Base-by-base conservation (phyloP, 306 rosid genomes). In the Sesbania bispinosa region DNA sequence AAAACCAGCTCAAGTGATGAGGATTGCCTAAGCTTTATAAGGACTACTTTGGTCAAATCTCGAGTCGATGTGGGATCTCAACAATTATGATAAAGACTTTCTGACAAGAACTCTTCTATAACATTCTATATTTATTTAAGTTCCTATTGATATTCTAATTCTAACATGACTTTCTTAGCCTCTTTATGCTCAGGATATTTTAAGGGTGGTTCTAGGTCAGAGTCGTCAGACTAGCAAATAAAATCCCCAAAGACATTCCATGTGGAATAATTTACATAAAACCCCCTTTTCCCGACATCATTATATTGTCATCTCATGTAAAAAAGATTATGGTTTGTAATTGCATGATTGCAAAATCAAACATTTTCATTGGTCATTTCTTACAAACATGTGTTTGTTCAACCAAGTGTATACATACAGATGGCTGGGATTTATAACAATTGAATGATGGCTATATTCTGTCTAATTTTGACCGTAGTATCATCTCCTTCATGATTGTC, bases 401-500 rank as follows among this genome's bases (percentile, higher is more conserved):
- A 26, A 15, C 24, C 1, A 36, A 33, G 55, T 24, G 3, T 60
- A 47, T 38, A 14, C 16, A 2, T n/a, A 26, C 41, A 54, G 30
- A 24, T 58, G 32, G 54, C 10, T 29, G 15, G 16, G 41, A 45
- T 42, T 57, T 60, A 47, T 33, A 52, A 51, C 41, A 48, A 69
- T n/a, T 32, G 52, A 69, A 51, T 33, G 39, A 29, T 69, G 62
- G 48, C 61, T 51, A 6, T 39, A 5, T 62, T 24, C 26, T 73
- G 69, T 67, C 64, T 23, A 50, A 29, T 52, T 15, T 77, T 18
- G 24, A 47, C 20, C 23, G 27, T 41, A 47, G 13, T 72, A 16
- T 55, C 71, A 69, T 83, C 58, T 70, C 47, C 23, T 68, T 50
- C 39, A n/a, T 57, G 67, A 16, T 62, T 62, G 80, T 14, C 53